Conservation (phyloP, 805 yeast species). For the Pichia occidentalis region DNA sequence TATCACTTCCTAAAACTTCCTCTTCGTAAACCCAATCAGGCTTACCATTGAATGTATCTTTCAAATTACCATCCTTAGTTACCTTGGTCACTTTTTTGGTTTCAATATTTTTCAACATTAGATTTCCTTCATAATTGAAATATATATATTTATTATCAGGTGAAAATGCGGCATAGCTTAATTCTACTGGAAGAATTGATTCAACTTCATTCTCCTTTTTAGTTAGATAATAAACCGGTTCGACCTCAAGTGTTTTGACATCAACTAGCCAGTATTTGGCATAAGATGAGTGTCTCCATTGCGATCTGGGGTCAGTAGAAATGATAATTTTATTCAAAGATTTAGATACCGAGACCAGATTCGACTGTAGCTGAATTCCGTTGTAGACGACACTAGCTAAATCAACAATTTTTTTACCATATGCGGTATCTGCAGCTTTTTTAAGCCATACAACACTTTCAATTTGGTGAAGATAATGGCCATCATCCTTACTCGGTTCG, state of each 20-base stretch:
- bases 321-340: constrained; percentile 46
- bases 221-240: constrained; percentile 19
- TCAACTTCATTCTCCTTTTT: constrained; percentile 26
- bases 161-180: constrained; percentile 57
- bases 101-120: constrained; percentile 40
- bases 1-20: constrained; percentile 56
- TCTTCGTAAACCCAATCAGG: constrained; percentile 87
- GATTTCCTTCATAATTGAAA: constrained; percentile 49
- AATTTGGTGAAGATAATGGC: constrained; percentile 29
- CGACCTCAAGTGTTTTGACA: constrained; percentile 26
- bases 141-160: constrained; percentile 51
- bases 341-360: constrained; percentile 38
- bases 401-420: constrained; percentile 27
- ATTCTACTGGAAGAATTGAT: neutral
- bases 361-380: constrained; percentile 35
- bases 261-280: constrained; percentile 61
- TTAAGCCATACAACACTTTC: constrained; percentile 16
- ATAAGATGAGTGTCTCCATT: constrained; percentile 66
- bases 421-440: constrained; percentile 28
- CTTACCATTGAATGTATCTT: constrained; percentile 53
- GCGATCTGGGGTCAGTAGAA: constrained; percentile 39
- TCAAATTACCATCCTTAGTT: constrained; percentile 45
- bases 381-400: constrained; percentile 34
- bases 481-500: constrained; percentile 30
- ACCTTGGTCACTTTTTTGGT: constrained; percentile 27